These are phyloP conservation scores for Zychaea mexicana DNA, from an alignment of 371 early-diverging fungal species.

Conservation along the genomic window DNA sequence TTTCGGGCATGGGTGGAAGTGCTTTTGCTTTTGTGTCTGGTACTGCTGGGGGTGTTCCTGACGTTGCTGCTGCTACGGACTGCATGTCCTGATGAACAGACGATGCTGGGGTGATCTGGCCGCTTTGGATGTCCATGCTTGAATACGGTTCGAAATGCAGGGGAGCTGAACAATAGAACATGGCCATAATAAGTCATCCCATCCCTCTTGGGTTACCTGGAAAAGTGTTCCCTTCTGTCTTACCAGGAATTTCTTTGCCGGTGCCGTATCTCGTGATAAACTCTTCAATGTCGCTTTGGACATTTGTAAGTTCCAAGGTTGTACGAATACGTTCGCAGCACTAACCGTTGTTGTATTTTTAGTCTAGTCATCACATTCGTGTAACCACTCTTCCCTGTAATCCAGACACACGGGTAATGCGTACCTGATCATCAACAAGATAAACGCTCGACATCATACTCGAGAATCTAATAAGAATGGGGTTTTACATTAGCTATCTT, in stretches of 20 bases:
- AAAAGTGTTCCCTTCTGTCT: not conserved
- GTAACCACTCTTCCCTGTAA: not conserved
- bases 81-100: conserved; percentile 12
- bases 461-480: conserved; percentile 30
- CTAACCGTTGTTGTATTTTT: conserved; percentile 15
- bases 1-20: conserved; percentile 13
- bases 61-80: not conserved
- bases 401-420: too few relatives aligned
- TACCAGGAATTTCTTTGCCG: conserved; percentile 37
- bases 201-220: not conserved
- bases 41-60: too few relatives aligned
- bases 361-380: not conserved
- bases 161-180: not conserved
- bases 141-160: conserved; percentile 15
- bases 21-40: conserved; percentile 1
- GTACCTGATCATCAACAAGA: conserved; percentile 49
- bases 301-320: conserved; percentile 41
- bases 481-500: too few relatives aligned
- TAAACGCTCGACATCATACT: conserved; percentile 50
- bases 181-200: not conserved
- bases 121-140: conserved; percentile 5
- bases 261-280: conserved; percentile 40
- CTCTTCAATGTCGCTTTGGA: conserved; percentile 33
- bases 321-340: conserved; percentile 45
- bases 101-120: conserved; percentile 5